A percentile compares a stretch with the other conserved stretches of the same genome.
These are phyloP conservation scores for Petrea volubilis DNA, from an alignment of 257 asterid species.

Conservation along the genomic window DNA sequence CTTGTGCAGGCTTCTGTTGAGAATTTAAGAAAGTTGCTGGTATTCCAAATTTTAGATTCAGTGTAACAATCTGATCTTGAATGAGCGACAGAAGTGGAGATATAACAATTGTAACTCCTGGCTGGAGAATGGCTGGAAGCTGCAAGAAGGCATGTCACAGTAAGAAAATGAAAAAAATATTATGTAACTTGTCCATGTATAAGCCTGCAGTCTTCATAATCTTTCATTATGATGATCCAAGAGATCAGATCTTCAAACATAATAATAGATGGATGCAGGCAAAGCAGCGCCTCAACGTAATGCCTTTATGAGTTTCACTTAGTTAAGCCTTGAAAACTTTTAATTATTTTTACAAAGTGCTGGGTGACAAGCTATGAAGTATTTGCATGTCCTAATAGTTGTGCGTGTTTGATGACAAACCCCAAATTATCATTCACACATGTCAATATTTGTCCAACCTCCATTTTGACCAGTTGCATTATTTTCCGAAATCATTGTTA, in stretches of 20 bases:
- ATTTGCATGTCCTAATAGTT: too few species aligned
- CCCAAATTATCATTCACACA: neutral
- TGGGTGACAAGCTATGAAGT: neutral
- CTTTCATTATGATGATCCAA: neutral
- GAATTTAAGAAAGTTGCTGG: conserved; percentile 96
- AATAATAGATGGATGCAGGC: neutral
- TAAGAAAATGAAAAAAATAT: conserved; percentile 18
- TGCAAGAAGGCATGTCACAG: conserved; percentile 39
- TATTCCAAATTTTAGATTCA: conserved; percentile 87
- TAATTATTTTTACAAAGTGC: neutral
- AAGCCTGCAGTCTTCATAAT: neutral
- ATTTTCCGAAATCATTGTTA: neutral
- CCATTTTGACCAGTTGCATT: neutral
- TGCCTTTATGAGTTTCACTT: neutral
- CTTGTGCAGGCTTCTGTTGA: conserved; percentile 81
- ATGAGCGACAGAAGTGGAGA: conserved; percentile 99
- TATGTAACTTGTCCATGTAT: conserved; percentile 1
- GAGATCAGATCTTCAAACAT: neutral
- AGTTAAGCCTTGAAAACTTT: neutral
- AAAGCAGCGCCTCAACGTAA: neutral
- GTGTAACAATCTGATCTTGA: conserved; percentile 95
- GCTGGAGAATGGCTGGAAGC: conserved; percentile 87
- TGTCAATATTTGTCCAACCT: neutral
- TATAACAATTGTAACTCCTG: conserved; percentile 87
- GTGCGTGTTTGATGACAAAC: too few species aligned